phyloP scores from a whole-genome alignment of 768 basidiomycete genomes.

The Amyloporia xantha region DNA sequence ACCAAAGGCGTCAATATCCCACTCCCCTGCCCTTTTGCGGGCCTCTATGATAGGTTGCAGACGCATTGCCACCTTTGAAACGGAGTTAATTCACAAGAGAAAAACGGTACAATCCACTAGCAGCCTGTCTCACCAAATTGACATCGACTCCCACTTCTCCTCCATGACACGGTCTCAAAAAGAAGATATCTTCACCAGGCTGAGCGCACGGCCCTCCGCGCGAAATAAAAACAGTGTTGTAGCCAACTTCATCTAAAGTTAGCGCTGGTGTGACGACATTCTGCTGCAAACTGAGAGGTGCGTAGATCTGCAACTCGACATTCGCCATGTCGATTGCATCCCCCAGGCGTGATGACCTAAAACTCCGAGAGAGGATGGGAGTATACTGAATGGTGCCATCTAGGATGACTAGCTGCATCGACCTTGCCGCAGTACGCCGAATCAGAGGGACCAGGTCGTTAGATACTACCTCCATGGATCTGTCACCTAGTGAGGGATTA shows the following conservation, averaged over 20 bases:
- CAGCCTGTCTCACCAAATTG: neutral
- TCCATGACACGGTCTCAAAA: constrained; percentile 6
- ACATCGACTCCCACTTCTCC: constrained; percentile 5
- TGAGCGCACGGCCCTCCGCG: constrained; percentile 1
- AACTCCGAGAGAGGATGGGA: neutral
- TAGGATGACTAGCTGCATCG: neutral
- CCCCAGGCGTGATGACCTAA: neutral
- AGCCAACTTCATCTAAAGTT: constrained; percentile 1
- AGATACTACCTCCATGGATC: neutral
- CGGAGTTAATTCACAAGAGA: neutral
- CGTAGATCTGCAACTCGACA: neutral
- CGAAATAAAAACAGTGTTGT: neutral
- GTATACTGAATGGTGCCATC: neutral
- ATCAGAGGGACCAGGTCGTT: neutral
- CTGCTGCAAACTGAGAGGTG: constrained; percentile 5
- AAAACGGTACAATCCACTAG: neutral
- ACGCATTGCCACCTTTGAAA: constrained; percentile 1
- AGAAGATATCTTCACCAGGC: neutral
- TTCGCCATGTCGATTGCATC: neutral
- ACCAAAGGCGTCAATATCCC: neutral
- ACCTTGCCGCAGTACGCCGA: neutral
- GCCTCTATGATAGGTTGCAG: constrained; percentile 2
- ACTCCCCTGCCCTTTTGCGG: neutral
- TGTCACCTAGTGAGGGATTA: neutral
- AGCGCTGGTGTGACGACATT: constrained; percentile 2